These are phyloP conservation scores for Melocanna baccifera DNA, from an alignment of 176 grass and related monocot species.

Conservation along the genomic window DNA sequence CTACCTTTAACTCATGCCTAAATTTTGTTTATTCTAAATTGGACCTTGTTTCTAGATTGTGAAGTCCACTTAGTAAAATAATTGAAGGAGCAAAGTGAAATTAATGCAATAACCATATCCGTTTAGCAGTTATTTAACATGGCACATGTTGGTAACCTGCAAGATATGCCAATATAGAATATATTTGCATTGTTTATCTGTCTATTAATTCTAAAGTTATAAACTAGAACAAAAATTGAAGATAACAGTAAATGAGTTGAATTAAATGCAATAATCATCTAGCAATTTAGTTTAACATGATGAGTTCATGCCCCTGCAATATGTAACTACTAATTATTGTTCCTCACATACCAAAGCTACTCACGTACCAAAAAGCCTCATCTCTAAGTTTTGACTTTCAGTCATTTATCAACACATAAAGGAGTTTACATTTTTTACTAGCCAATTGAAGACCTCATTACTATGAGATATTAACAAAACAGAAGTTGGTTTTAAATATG, in stretches of 20 bases:
- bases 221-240: not conserved
- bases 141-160: not conserved
- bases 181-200: not conserved
- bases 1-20: not conserved
- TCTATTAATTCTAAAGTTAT: not conserved
- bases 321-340: not conserved
- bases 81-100: not conserved
- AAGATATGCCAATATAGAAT: not conserved
- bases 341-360: constrained; percentile 2
- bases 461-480: not conserved
- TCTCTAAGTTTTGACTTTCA: not conserved
- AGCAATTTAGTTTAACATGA: constrained; percentile 8
- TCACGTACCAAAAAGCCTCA: not conserved
- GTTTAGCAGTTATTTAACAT: not conserved
- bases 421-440: constrained; percentile 5
- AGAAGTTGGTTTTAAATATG: not conserved
- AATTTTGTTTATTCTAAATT: not conserved
- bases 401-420: constrained; percentile 16
- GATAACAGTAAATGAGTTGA: not conserved
- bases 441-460: not conserved
- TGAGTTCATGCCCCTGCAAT: constrained; percentile 7
- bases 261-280: not conserved
- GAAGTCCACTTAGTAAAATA: not conserved
- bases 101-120: not conserved
- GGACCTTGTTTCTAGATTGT: not conserved